Base-by-base conservation (phyloP, 2,329 filamentous ascomycete species). In the Fonsecaea pugnacius region DNA sequence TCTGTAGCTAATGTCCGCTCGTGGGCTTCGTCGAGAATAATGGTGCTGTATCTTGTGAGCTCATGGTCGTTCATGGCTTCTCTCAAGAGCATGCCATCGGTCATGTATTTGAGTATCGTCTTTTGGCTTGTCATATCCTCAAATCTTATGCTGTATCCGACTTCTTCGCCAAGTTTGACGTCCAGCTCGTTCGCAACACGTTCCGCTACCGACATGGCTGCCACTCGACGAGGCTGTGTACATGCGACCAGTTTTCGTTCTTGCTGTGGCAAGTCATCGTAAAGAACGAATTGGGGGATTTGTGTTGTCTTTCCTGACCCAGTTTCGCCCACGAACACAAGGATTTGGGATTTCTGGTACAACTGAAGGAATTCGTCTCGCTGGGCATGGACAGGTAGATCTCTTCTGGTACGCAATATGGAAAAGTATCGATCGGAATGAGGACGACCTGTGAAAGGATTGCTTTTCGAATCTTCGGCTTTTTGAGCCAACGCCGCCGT, bases 231-330 rank as follows among this genome's bases (percentile, higher is more conserved):
- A 68, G 95, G 95, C 79, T 99, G 95, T 5, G 95, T 99, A 84
- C 95, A 99, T 63, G 94, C 95, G 64, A 99, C 89, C 78, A 97
- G 89, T 82, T 97, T 97, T 75, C 87, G 85, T 71, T 89, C 88
- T 68, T 87, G 82, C 73, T 98, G 91, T 30, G 95, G 94, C 35
- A 97, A 85, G 78, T 99, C 95, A 79, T 99, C 95, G 83, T 90
- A 98, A 46, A 99, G 87, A 70, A 99, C 94, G 77, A 97, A 99
- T 78, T 99, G 95, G 1, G 95, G 95, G 67, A 99, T 98, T 82
- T 99, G 95, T 0, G 95, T 99, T 4, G 95, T 99, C 83, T 99
- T 99, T 81, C 95, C 95, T 70, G 95, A 99, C 87, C 96, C 95
- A 8, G 95, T 99, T 83, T 99, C 95, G 82, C 95, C 95, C 69